Evolutionary conservation across 495 filamentous ascomycete species (phyloP), one percentile per base, ranked within the genome.

Genomic region (Filosporella fistucella): DNA sequence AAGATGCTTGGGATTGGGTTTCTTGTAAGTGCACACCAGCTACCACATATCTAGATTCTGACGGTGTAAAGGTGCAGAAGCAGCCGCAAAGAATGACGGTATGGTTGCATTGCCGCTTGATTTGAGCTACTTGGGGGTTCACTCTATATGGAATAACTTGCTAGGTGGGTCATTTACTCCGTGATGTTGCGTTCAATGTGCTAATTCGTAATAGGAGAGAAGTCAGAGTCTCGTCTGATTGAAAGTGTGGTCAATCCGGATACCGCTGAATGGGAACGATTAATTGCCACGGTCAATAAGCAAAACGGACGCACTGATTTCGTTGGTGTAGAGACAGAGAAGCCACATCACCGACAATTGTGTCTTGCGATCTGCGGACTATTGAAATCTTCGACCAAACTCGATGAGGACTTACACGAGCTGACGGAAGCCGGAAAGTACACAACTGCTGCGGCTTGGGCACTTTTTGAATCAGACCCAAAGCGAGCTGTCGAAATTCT

Each of bases 121-220:
- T 55, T 62, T 96, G 32, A 89, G 83, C 56, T 98, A 89, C 61
- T 63, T 96, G 59, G 93, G 93, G 3, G 82, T 97, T 33, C 71
- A 77, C 44, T 77, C 76, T 29, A 77, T 96, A 13, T 96, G 91
- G 91, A 82, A 68, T 24, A 85, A 87, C 56, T 72, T 86, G 28
- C 61, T 89, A 40, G 82, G 87, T 84, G 60, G 37, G 71, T 51
- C 25, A 3, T 12, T 18, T 10, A 9, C 21, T 17, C 14, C 6
- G 13, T 29, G 9, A 21, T 32, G 3, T 18, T 21, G 12, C 11
- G 4, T 14, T 18, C 16, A n/a, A n/a, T n/a, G n/a, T 20, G 32
- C 57, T 56, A 62, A 47, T 13, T 20, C 42, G 17, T 7, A 17
- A 11, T 22, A 69, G 64, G 64, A 21, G 62, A 63, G 13, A 70